Conservation (phyloP, 768 basidiomycete genomes). For the Xerocomellus intermedius region DNA sequence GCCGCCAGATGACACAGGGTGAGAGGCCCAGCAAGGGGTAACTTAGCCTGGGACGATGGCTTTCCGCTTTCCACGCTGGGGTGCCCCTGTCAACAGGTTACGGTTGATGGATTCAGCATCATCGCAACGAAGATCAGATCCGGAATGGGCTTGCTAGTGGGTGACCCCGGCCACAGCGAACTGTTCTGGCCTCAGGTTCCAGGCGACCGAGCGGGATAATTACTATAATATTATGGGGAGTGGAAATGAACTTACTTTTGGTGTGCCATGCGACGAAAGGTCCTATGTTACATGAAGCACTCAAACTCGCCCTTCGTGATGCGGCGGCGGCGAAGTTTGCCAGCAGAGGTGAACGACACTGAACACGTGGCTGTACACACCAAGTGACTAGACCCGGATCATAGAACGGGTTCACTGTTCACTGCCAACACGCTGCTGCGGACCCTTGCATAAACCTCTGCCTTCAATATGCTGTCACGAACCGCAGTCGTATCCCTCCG, state of each 20-base stretch:
- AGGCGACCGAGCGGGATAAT: slow-evolving; percentile 5
- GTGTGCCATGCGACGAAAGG: background rate
- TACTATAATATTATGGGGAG: background rate
- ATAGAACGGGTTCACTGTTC: background rate
- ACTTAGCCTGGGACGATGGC: slow-evolving; percentile 16
- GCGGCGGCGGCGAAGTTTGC: background rate
- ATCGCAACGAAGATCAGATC: slow-evolving; percentile 29
- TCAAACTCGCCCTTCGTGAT: background rate
- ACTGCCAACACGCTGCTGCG: background rate
- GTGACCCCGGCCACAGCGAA: slow-evolving; percentile 23
- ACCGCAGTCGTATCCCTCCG: slow-evolving; percentile 11
- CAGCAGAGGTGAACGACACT: too few species aligned
- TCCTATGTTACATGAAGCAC: background rate
- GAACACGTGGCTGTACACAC: slow-evolving; percentile 22
- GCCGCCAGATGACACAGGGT: slow-evolving; percentile 8
- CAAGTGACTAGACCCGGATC: slow-evolving; percentile 4
- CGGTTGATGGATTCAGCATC: slow-evolving; percentile 17
- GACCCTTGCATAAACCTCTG: background rate
- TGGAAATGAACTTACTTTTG: slow-evolving; percentile 2
- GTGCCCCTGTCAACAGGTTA: slow-evolving; percentile 28
- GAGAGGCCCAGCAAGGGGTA: slow-evolving; percentile 16
- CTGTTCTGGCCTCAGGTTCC: background rate
- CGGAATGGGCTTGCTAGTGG: slow-evolving; percentile 4
- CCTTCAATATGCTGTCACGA: slow-evolving; percentile 25
- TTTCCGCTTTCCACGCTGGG: slow-evolving; percentile 26